Evolutionary conservation across 2,329 filamentous ascomycete genomes (phyloP).

Genomic region (Aquanectria penicillioides): DNA sequence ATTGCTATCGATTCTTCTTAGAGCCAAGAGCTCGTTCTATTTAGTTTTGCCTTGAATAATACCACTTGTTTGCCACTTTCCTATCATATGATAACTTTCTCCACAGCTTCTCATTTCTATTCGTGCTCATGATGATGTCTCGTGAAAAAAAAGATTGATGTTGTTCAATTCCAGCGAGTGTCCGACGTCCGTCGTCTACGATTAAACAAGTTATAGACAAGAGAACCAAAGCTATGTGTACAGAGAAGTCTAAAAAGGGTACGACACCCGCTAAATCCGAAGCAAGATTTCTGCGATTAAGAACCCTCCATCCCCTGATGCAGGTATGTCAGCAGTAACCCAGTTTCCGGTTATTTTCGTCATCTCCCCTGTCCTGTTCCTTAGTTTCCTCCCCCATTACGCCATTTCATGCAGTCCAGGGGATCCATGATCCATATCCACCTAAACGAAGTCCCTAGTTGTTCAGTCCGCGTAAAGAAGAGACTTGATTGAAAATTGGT

Average conservation of each 20-base stretch:
- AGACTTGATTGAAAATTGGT: conserved; percentile 31
- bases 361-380: conserved; percentile 26
- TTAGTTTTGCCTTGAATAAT: conserved; percentile 4
- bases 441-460: conserved; percentile 35
- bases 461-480: conserved; percentile 17
- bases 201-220: conserved; percentile 41
- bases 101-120: too few relatives aligned
- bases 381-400: conserved; percentile 38
- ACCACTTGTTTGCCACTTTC: background rate
- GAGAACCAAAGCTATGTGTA: conserved; percentile 22
- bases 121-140: background rate
- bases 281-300: conserved; percentile 25
- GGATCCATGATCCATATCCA: conserved; percentile 28
- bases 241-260: conserved; percentile 26
- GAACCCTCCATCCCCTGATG: background rate
- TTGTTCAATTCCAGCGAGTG: conserved; percentile 37
- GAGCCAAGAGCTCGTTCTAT: conserved; percentile 6
- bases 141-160: conserved; percentile 1
- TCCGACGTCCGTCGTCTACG: conserved; percentile 33
- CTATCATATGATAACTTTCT: background rate
- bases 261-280: conserved; percentile 18
- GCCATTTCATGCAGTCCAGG: conserved; percentile 43
- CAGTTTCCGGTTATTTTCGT: conserved; percentile 36
- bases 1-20: background rate
- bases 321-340: conserved; percentile 4